Conservation (phyloP, 2,329 filamentous ascomycete genomes). For the Botryotinia globosa region DNA sequence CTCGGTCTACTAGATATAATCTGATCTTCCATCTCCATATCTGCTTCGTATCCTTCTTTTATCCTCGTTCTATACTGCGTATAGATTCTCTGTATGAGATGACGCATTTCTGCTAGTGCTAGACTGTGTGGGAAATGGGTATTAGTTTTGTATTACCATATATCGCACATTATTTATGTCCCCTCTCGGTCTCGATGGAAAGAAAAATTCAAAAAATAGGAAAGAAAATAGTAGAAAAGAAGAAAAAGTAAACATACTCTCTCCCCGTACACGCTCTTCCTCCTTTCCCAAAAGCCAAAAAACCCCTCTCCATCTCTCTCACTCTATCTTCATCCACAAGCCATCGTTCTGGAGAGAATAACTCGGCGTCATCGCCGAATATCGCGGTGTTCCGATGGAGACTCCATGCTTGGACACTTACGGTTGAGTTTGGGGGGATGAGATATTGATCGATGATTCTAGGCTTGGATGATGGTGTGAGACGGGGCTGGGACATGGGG, state of each 20-base stretch:
- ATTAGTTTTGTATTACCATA: not conserved
- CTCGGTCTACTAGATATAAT: constrained; percentile 45
- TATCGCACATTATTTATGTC: too few species aligned
- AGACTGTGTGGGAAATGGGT: constrained; percentile 38
- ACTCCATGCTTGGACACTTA: constrained; percentile 61
- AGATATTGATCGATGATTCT: constrained; percentile 54
- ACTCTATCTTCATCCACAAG: constrained; percentile 69
- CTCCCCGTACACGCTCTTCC: constrained; percentile 65
- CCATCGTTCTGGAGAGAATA: constrained; percentile 81
- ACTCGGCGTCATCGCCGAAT: constrained; percentile 70
- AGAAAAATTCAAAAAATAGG: not conserved
- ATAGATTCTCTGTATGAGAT: constrained; percentile 61
- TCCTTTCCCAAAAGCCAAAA: constrained; percentile 65
- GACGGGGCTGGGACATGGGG: constrained; percentile 63
- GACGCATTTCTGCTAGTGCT: constrained; percentile 67
- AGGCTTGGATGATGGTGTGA: constrained; percentile 49
- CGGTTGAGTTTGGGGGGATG: constrained; percentile 53
- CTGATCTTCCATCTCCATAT: constrained; percentile 65
- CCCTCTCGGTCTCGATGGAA: not conserved
- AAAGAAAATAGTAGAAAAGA: not conserved
- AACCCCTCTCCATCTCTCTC: constrained; percentile 64
- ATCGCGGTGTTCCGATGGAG: constrained; percentile 61
- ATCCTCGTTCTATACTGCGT: constrained; percentile 51
- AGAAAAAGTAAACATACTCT: constrained; percentile 51
- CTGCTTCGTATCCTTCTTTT: constrained; percentile 52